These are phyloP conservation scores for Emmonsia crescens DNA, from an alignment of 2,329 filamentous ascomycete species.

Conservation along the genomic window DNA sequence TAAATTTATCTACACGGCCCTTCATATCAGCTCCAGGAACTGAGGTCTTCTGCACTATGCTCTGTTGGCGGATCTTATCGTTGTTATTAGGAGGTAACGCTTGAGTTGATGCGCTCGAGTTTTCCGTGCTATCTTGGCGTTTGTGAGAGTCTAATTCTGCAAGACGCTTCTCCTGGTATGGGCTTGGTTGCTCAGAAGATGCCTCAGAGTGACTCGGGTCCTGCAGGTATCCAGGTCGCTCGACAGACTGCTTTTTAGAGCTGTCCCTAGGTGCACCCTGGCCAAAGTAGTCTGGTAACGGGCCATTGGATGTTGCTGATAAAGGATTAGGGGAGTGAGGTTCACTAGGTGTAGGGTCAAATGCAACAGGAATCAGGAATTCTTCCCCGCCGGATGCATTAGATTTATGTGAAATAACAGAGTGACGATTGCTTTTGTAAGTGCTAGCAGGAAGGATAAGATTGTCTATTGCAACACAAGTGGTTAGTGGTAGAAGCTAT, in stretches of 20 bases:
- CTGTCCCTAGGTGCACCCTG: constrained; percentile 6
- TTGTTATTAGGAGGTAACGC: constrained; percentile 16
- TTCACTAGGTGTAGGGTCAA: constrained; percentile 56
- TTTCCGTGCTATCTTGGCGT: constrained; percentile 19
- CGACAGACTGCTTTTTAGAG: background rate
- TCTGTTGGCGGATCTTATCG: constrained; percentile 9
- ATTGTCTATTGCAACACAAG: constrained; percentile 36
- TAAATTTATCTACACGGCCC: constrained; percentile 50
- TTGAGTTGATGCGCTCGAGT: constrained; percentile 12
- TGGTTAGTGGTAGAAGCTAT: constrained; percentile 4
- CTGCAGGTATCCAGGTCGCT: constrained; percentile 18
- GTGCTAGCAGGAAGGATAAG: constrained; percentile 62
- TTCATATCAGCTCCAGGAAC: constrained; percentile 9
- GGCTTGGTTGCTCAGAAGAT: constrained; percentile 48
- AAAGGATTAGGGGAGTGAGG: constrained; percentile 45
- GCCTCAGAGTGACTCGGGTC: constrained; percentile 19
- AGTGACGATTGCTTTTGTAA: constrained; percentile 69
- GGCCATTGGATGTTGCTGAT: constrained; percentile 17
- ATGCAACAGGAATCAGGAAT: constrained; percentile 65
- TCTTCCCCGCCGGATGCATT: constrained; percentile 51
- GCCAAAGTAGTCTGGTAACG: constrained; percentile 47
- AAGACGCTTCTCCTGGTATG: constrained; percentile 78
- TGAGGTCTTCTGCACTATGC: constrained; percentile 5
- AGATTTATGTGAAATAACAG: constrained; percentile 49
- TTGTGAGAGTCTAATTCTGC: constrained; percentile 37